Conservation (phyloP, 257 asterid species). For the Salvia hispanica region DNA sequence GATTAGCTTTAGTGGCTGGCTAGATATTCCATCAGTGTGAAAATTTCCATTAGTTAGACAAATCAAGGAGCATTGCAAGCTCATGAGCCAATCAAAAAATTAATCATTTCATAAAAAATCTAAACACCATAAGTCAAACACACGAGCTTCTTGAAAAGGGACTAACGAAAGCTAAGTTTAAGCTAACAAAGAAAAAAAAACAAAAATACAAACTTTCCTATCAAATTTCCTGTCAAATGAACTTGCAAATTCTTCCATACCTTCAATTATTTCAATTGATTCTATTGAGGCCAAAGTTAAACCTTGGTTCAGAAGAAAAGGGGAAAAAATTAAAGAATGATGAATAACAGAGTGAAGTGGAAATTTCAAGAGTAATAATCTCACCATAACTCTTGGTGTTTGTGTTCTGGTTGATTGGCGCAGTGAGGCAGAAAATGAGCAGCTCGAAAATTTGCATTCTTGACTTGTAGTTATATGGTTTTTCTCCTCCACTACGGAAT, state of each 20-base stretch:
- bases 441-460: no score
- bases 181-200: neutral
- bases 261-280: neutral
- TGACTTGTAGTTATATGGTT: no score
- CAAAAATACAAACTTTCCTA: no score
- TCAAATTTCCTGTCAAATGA: neutral
- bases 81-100: neutral
- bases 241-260: neutral
- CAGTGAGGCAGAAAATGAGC: neutral
- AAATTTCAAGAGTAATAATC: no score
- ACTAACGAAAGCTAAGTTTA: neutral
- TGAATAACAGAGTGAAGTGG: no score
- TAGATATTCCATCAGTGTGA: no score
- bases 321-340: no score
- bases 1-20: neutral
- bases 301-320: no score
- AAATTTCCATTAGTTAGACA: no score
- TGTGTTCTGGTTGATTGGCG: no score
- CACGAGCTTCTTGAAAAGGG: neutral
- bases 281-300: neutral
- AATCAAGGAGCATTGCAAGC: neutral
- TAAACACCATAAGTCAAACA: neutral
- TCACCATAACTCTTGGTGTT: neutral
- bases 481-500: no score
- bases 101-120: neutral